Evolutionary conservation across 176 grass and related monocot genomes (phyloP).

Genomic region (Ampelocalamus luodianensis): DNA sequence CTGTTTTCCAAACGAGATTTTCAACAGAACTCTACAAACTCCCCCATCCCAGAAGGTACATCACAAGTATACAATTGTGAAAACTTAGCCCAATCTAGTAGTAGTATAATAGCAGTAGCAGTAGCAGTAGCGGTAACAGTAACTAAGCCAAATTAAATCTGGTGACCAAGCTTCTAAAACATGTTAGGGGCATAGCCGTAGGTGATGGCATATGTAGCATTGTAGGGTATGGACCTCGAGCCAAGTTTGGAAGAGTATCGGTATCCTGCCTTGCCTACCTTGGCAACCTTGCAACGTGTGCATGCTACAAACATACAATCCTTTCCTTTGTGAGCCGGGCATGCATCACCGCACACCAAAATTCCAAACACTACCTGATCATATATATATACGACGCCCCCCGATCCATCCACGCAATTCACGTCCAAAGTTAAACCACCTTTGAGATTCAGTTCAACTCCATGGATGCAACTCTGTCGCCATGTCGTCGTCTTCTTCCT

Average conservation of each 20-base stretch:
- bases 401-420: not conserved
- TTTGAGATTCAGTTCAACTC: not conserved
- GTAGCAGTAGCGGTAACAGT: too few relatives aligned
- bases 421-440: not conserved
- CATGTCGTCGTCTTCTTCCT: not conserved
- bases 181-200: not conserved
- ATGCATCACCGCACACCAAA: constrained; percentile 16
- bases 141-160: not conserved
- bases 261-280: constrained; percentile 58
- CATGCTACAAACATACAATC: constrained; percentile 46
- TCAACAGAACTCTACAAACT: not conserved
- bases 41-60: not conserved
- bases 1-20: not conserved
- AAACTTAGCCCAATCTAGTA: not conserved
- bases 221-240: constrained; percentile 8
- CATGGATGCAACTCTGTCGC: constrained; percentile 39
- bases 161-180: constrained; percentile 1
- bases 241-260: constrained; percentile 50
- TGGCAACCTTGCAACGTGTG: constrained; percentile 33
- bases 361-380: constrained; percentile 5
- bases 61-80: not conserved
- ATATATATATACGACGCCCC: constrained; percentile 30
- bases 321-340: constrained; percentile 64
- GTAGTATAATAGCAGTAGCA: not conserved
- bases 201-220: not conserved